Conservation (phyloP, 345 rosid genomes). For the Eucalyptus coolabah region DNA sequence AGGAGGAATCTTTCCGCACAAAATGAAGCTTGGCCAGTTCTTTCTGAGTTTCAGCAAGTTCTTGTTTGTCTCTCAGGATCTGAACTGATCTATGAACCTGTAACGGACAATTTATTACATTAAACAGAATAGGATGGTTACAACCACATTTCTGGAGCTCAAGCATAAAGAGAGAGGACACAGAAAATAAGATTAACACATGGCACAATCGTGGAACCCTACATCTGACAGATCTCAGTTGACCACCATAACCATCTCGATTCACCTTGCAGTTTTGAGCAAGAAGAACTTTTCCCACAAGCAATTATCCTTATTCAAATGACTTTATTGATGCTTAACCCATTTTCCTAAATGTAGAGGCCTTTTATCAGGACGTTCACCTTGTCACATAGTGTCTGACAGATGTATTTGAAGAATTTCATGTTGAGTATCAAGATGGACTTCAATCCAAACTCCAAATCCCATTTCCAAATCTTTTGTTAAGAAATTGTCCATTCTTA, state of each 20-base stretch:
- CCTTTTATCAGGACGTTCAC: not conserved
- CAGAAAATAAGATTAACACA: not conserved
- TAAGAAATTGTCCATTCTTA: not conserved
- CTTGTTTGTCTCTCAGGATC: constrained; percentile 96
- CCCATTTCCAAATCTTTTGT: not conserved
- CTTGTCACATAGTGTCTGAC: not conserved
- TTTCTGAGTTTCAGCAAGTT: constrained; percentile 86
- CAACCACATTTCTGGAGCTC: not conserved
- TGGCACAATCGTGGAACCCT: not conserved
- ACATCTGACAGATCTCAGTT: not conserved
- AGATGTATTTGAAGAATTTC: not conserved
- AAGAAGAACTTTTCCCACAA: not conserved
- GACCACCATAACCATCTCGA: not conserved
- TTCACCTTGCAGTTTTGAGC: not conserved
- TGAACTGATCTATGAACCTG: constrained; percentile 98
- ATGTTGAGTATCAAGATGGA: not conserved
- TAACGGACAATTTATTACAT: not conserved
- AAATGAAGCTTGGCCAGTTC: constrained; percentile 86
- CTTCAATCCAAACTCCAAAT: not conserved
- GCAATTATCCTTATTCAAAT: not conserved
- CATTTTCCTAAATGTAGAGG: not conserved
- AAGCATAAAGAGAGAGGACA: not conserved
- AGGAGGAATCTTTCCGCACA: constrained; percentile 62
- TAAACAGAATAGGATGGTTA: not conserved
- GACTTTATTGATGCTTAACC: not conserved